phyloP scores from a whole-genome alignment of 208 protist genomes.

The Crithidia thermophila region DNA sequence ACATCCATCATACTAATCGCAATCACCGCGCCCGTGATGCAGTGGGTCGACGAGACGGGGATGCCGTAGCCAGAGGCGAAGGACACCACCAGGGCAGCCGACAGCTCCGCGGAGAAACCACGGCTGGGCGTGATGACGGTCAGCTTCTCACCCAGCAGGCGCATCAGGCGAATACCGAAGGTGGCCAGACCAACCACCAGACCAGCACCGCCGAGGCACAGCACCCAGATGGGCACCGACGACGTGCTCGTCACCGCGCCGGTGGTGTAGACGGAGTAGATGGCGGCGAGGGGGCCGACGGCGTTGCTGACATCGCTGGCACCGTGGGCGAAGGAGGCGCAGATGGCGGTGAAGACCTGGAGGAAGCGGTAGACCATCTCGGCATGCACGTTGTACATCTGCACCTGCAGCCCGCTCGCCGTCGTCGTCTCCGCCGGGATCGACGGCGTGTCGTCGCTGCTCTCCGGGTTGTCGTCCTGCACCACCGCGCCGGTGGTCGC shows the following conservation, averaged over 20 bases:
- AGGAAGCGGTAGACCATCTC: conserved; percentile 85
- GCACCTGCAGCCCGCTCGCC: conserved; percentile 48
- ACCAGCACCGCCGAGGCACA: conserved; percentile 67
- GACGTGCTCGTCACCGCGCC: conserved; percentile 33
- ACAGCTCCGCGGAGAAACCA: conserved; percentile 78
- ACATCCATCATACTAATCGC: conserved; percentile 82
- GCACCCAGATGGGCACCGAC: conserved; percentile 71
- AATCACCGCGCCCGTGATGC: conserved; percentile 88
- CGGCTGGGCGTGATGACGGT: conserved; percentile 80
- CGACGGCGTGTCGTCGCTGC: conserved; percentile 13
- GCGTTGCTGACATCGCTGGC: conserved; percentile 88
- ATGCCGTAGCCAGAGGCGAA: conserved; percentile 78
- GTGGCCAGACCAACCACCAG: conserved; percentile 75
- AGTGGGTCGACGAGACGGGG: conserved; percentile 92
- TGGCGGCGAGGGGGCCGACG: conserved; percentile 76
- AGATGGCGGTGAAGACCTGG: conserved; percentile 84
- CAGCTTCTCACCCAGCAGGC: conserved; percentile 73
- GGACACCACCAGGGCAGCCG: conserved; percentile 74
- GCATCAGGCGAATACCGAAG: conserved; percentile 74
- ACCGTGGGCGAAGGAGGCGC: conserved; percentile 86
- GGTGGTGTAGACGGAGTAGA: conserved; percentile 68
- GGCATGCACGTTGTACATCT: conserved; percentile 50
- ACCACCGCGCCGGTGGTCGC: conserved; percentile 34
- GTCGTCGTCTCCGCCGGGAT: neutral
- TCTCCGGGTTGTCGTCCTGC: conserved; percentile 26